Conservation (phyloP, 1,284 basidiomycete genomes). For the Leccinum brunneo-olivaceum region DNA sequence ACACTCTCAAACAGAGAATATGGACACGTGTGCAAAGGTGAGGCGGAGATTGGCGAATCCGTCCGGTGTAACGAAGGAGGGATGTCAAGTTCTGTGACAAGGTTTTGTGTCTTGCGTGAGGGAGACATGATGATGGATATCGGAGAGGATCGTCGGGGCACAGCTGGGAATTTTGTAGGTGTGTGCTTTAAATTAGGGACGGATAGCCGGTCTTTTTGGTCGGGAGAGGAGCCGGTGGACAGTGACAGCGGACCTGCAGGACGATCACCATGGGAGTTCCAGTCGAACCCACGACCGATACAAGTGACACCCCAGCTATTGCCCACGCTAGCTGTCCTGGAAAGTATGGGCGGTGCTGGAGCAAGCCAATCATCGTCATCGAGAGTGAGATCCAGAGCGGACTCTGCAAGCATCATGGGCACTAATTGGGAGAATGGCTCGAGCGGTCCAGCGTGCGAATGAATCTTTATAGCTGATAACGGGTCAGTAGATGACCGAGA, state of each 20-base stretch:
- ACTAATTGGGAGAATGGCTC: not conserved
- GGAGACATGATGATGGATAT: slow-evolving; percentile 14
- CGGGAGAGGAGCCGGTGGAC: slow-evolving; percentile 7
- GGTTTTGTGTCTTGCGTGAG: slow-evolving; percentile 1
- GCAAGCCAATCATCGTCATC: slow-evolving; percentile 58
- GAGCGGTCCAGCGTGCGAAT: slow-evolving; percentile 3
- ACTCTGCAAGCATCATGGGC: slow-evolving; percentile 48
- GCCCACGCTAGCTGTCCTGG: slow-evolving; percentile 58
- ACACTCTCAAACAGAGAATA: slow-evolving; percentile 27
- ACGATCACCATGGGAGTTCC: slow-evolving; percentile 43
- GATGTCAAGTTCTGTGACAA: slow-evolving; percentile 4
- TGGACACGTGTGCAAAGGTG: slow-evolving; percentile 28
- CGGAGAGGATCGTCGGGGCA: slow-evolving; percentile 11
- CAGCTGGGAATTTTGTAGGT: slow-evolving; percentile 7
- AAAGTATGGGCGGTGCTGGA: slow-evolving; percentile 43
- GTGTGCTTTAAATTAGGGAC: slow-evolving; percentile 11
- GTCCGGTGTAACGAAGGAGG: slow-evolving; percentile 18
- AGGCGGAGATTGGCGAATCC: slow-evolving; percentile 18
- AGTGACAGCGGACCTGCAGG: slow-evolving; percentile 9
- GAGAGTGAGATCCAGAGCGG: slow-evolving; percentile 54
- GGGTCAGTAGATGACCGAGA: slow-evolving; percentile 1
- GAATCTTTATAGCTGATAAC: slow-evolving; percentile 2
- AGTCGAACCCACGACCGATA: slow-evolving; percentile 76
- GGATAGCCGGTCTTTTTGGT: slow-evolving; percentile 4
- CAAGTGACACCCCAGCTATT: slow-evolving; percentile 78